Evolutionary conservation across 2,329 filamentous ascomycete species (phyloP).

Genomic region (Geosmithia morbida): DNA sequence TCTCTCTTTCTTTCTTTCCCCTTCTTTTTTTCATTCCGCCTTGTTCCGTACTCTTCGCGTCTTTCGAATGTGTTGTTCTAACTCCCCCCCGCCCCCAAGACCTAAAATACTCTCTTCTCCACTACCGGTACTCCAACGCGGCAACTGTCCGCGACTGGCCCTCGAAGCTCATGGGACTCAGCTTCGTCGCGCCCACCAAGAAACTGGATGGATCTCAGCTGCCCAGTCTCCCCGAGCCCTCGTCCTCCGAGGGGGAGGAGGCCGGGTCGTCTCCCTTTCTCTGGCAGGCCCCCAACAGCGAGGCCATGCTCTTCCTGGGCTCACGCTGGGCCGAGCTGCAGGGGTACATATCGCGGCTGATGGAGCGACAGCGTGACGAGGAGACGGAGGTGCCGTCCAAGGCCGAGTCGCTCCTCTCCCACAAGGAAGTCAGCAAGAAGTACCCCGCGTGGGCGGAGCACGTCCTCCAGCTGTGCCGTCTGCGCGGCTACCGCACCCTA

Average conservation of each 20-base stretch:
- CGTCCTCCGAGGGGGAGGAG: slow-evolving; percentile 5
- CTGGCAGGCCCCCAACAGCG: slow-evolving; percentile 73
- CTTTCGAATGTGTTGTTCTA: slow-evolving; percentile 4
- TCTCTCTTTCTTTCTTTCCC: too few relatives aligned
- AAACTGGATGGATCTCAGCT: slow-evolving; percentile 44
- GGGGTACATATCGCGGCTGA: slow-evolving; percentile 54
- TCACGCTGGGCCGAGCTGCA: slow-evolving; percentile 81
- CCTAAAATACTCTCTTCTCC: slow-evolving; percentile 61
- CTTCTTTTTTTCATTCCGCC: too few relatives aligned
- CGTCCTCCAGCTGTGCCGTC: slow-evolving; percentile 59
- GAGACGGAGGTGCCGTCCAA: slow-evolving; percentile 9
- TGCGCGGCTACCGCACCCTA: slow-evolving; percentile 62
- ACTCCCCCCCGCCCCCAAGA: slow-evolving; percentile 27
- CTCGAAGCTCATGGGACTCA: slow-evolving; percentile 58
- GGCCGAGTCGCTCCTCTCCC: slow-evolving; percentile 23
- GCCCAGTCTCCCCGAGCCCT: slow-evolving; percentile 30
- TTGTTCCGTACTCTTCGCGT: too few relatives aligned
- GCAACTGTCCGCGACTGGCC: slow-evolving; percentile 28
- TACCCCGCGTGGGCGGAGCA: slow-evolving; percentile 70
- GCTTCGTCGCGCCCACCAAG: slow-evolving; percentile 57
- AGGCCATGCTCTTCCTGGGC: slow-evolving; percentile 71
- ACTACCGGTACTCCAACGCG: slow-evolving; percentile 56
- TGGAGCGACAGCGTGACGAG: slow-evolving; percentile 24
- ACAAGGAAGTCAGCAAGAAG: slow-evolving; percentile 50
- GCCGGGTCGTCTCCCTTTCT: slow-evolving; percentile 44